Conservation (phyloP, 768 basidiomycete genomes). For the Chiua virens region DNA sequence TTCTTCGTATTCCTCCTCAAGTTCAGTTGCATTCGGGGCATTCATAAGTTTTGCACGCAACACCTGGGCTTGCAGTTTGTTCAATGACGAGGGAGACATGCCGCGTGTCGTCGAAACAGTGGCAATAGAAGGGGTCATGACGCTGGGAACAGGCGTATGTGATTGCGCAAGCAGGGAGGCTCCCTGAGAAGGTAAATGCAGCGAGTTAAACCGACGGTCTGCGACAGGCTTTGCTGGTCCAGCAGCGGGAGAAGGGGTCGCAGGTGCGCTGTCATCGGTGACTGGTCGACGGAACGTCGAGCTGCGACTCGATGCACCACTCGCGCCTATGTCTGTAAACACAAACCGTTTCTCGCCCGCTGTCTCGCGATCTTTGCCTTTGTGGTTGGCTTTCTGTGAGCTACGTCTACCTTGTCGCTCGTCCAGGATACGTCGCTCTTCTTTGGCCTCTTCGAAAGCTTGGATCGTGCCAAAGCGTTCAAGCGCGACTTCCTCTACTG, state of each 20-base stretch:
- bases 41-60: slow-evolving; percentile 88
- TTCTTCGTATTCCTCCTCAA: slow-evolving; percentile 85
- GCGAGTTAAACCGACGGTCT: slow-evolving; percentile 57
- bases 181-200: slow-evolving; percentile 60
- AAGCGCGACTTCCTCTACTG: slow-evolving; percentile 75
- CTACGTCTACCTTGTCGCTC: slow-evolving; percentile 65
- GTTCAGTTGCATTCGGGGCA: slow-evolving; percentile 66
- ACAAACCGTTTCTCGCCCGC: slow-evolving; percentile 56
- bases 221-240: slow-evolving; percentile 31
- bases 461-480: slow-evolving; percentile 87
- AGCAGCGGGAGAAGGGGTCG: slow-evolving; percentile 52
- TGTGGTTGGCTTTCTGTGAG: slow-evolving; percentile 35
- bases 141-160: slow-evolving; percentile 86
- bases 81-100: slow-evolving; percentile 77
- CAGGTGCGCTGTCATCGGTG: slow-evolving; percentile 52
- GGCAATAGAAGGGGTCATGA: slow-evolving; percentile 70
- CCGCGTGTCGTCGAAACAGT: slow-evolving; percentile 40
- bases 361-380: slow-evolving; percentile 38
- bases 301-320: slow-evolving; percentile 74
- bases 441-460: slow-evolving; percentile 85
- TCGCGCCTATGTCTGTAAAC: slow-evolving; percentile 65
- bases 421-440: slow-evolving; percentile 84
- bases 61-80: slow-evolving; percentile 91
- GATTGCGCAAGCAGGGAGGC: slow-evolving; percentile 59
- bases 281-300: slow-evolving; percentile 87